These are phyloP conservation scores for Haplosporangium sp. DNA, from an alignment of 371 early-diverging fungal species.

Conservation along the genomic window DNA sequence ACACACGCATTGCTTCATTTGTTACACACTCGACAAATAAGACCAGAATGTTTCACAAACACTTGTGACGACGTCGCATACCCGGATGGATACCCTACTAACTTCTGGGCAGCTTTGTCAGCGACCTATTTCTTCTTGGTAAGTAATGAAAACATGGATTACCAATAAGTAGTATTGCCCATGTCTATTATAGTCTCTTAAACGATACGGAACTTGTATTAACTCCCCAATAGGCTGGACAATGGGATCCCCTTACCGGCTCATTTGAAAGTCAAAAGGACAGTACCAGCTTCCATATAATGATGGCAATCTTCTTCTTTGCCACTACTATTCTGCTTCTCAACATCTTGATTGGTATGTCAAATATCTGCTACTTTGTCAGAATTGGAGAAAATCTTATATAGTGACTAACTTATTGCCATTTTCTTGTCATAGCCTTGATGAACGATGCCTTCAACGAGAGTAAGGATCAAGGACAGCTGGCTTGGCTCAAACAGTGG, in stretches of 20 bases:
- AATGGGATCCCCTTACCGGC: constrained; percentile 23
- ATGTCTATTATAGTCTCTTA: not conserved
- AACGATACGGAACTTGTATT: not conserved
- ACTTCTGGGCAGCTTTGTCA: constrained; percentile 17
- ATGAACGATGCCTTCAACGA: constrained; percentile 54
- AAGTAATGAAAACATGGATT: not conserved
- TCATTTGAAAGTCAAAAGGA: not conserved
- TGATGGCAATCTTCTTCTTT: constrained; percentile 53
- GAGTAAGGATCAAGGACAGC: constrained; percentile 35
- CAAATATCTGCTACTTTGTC: not conserved
- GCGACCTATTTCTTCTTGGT: constrained; percentile 51
- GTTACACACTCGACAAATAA: constrained; percentile 24
- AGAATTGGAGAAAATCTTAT: too few species aligned
- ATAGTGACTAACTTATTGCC: too few species aligned
- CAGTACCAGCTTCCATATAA: constrained; percentile 31
- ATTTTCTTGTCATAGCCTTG: constrained; percentile 15
- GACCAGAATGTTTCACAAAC: not conserved
- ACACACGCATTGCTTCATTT: constrained; percentile 47
- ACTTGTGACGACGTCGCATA: not conserved
- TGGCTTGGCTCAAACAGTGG: constrained; percentile 51
- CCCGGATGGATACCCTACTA: constrained; percentile 16
- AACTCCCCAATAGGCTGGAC: constrained; percentile 31
- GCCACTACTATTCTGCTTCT: constrained; percentile 48
- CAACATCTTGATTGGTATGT: constrained; percentile 50
- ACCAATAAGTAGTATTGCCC: not conserved